These are phyloP conservation scores for Geranomyces variabilis DNA, from an alignment of 192 early-diverging fungal species.

Conservation along the genomic window DNA sequence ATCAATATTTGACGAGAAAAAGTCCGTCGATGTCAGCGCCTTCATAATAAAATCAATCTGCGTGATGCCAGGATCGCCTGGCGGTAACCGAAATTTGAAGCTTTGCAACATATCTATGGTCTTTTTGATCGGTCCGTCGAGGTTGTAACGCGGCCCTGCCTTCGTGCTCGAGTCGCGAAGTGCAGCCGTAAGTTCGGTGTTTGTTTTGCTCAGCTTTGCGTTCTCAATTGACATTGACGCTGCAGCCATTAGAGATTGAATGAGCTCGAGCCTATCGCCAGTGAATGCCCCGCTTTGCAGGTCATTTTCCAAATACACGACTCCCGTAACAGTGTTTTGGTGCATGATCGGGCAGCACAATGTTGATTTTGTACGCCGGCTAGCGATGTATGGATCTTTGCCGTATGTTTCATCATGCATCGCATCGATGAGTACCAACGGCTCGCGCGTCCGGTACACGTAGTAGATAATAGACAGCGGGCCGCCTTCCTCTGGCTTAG, in stretches of 20 bases:
- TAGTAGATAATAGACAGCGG: conserved; percentile 47
- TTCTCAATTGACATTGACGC: conserved; percentile 58
- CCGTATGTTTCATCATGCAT: conserved; percentile 39
- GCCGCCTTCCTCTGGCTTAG: conserved; percentile 30
- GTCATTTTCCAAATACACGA: conserved; percentile 57
- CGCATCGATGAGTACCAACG: conserved; percentile 47
- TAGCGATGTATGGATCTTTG: conserved; percentile 47
- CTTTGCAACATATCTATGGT: conserved; percentile 50
- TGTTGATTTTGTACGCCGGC: conserved; percentile 46
- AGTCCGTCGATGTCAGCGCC: conserved; percentile 49
- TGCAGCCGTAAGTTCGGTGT: conserved; percentile 50
- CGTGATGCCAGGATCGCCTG: conserved; percentile 41
- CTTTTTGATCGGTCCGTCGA: conserved; percentile 59
- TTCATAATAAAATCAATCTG: conserved; percentile 55
- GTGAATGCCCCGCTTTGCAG: conserved; percentile 51
- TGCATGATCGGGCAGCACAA: conserved; percentile 59
- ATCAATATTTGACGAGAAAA: conserved; percentile 57
- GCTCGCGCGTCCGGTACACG: conserved; percentile 45
- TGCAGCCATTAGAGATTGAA: conserved; percentile 53
- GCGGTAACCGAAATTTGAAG: conserved; percentile 43
- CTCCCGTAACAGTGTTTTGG: conserved; percentile 49
- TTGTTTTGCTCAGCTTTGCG: conserved; percentile 50
- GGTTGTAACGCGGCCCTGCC: conserved; percentile 51
- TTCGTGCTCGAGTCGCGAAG: conserved; percentile 36
- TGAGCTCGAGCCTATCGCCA: conserved; percentile 44